These are phyloP conservation scores for Penicillium robsamsonii DNA, from an alignment of 495 filamentous ascomycete genomes.

Conservation along the genomic window DNA sequence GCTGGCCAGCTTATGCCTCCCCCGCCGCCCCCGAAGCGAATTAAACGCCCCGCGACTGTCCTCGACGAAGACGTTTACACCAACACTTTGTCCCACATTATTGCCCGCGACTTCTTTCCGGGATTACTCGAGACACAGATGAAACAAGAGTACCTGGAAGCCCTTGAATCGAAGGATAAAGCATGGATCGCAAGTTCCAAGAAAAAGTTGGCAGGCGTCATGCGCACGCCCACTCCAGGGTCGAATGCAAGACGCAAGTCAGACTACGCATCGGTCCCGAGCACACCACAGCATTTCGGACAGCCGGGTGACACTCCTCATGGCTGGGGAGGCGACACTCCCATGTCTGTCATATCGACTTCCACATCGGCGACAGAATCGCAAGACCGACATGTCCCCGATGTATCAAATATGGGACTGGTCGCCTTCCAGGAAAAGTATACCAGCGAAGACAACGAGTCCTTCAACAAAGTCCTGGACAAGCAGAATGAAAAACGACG, in stretches of 20 bases:
- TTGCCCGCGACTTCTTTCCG: constrained; percentile 95
- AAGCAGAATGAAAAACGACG: constrained; percentile 81
- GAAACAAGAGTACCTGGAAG: constrained; percentile 90
- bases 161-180: constrained; percentile 76
- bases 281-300: constrained; percentile 38
- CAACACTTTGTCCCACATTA: constrained; percentile 86
- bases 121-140: constrained; percentile 80
- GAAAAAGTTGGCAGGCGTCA: constrained; percentile 68
- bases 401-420: constrained; percentile 75
- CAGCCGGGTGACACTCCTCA: constrained; percentile 51
- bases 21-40: constrained; percentile 82
- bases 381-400: constrained; percentile 52
- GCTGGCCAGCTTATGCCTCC: constrained; percentile 85
- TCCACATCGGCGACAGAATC: constrained; percentile 26
- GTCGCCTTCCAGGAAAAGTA: constrained; percentile 86
- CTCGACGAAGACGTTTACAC: constrained; percentile 95
- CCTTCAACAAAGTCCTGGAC: constrained; percentile 88
- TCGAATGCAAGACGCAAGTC: constrained; percentile 35
- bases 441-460: constrained; percentile 95
- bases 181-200: constrained; percentile 84
- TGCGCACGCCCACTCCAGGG: constrained; percentile 68
- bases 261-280: constrained; percentile 26
- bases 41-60: constrained; percentile 86
- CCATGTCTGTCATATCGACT: constrained; percentile 55
- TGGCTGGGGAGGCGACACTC: constrained; percentile 63